Evolutionary conservation across 129 eudicot genomes (phyloP).

Genomic region (Tagetes erecta): DNA sequence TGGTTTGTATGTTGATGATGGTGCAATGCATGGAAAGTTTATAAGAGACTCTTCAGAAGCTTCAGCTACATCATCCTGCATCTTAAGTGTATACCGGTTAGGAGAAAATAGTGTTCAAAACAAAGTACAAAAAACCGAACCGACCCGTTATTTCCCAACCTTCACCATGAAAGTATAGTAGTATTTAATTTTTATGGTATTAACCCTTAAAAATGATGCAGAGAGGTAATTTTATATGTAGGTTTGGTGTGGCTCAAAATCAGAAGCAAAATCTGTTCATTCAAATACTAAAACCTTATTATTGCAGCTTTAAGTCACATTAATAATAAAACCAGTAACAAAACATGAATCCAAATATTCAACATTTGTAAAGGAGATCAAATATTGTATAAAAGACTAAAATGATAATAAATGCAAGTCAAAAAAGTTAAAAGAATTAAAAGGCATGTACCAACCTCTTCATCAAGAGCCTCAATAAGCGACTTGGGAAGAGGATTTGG

Average conservation of each 20-base stretch:
- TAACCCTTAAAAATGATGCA: too few relatives aligned
- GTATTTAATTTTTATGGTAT: too few relatives aligned
- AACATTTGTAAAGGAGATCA: too few relatives aligned
- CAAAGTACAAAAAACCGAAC: neutral
- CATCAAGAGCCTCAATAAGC: conserved; percentile 57
- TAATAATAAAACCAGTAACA: too few relatives aligned
- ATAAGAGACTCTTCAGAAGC: conserved; percentile 37
- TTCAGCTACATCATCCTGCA: conserved; percentile 45
- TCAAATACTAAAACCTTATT: neutral
- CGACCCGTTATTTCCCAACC: neutral
- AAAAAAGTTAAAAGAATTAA: neutral
- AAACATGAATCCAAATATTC: too few relatives aligned
- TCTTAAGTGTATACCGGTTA: conserved; percentile 11
- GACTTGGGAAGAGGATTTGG: conserved; percentile 58
- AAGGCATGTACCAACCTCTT: conserved; percentile 58
- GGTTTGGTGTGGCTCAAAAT: too few relatives aligned
- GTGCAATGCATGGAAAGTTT: conserved; percentile 64
- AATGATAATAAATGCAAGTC: neutral
- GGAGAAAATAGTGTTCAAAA: neutral
- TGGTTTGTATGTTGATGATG: conserved; percentile 57
- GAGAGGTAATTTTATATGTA: too few relatives aligned
- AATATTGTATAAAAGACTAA: too few relatives aligned
- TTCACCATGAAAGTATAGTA: too few relatives aligned
- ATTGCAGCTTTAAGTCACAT: too few relatives aligned
- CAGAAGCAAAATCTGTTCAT: too few relatives aligned